Evolutionary conservation across 352 stramenopile species (phyloP), one percentile per base, ranked within the genome.

Genomic region (Globisporangium mamillatum): DNA sequence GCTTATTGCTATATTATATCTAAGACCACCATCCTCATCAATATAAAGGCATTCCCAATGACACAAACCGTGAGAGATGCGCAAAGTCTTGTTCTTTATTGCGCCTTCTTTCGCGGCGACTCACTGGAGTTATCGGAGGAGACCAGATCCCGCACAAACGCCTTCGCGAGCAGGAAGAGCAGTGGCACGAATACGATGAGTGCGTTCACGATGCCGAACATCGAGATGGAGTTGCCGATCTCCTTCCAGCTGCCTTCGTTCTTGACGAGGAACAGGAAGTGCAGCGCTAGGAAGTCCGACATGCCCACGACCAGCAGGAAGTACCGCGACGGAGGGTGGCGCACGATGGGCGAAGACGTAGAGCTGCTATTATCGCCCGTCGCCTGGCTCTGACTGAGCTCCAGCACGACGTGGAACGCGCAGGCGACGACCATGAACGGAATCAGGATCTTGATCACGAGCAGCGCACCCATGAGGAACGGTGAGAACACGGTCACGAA

Each of bases 241-340:
- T 94, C 80, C 61, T 94, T 93, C 88, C 88, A 95, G 58, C 82
- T 92, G 67, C 88, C 88, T 84, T 95, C 83, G 73, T 95, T 88
- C 48, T 82, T 78, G 22, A 95, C 88, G 27, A 91, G 70, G 64
- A 93, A 95, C 22, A 95, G 77, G 46, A 95, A 93, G 48, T 95
- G 88, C 18, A 95, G 71, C 58, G 88, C 86, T 27, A 95, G 68
- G 1, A 94, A 63, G 54, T 95, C 86, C 57, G 81, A 91, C 74
- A 95, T 86, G n/a, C 75, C 77, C 41, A 95, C 81, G 24, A 95
- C 88, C 8, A 94, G 66, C 20, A 95, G 64, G 50, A 93, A 93
- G 41, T 87, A 89, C 29, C 78, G 80, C 34, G 74, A 78, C 1
- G 79, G 75, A 29, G 74, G 74, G 24, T 85, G 60, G 1, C 70